phyloP scores from a whole-genome alignment of 164 flowering plant species.

The grape (Vitis vinifera) region DNA sequence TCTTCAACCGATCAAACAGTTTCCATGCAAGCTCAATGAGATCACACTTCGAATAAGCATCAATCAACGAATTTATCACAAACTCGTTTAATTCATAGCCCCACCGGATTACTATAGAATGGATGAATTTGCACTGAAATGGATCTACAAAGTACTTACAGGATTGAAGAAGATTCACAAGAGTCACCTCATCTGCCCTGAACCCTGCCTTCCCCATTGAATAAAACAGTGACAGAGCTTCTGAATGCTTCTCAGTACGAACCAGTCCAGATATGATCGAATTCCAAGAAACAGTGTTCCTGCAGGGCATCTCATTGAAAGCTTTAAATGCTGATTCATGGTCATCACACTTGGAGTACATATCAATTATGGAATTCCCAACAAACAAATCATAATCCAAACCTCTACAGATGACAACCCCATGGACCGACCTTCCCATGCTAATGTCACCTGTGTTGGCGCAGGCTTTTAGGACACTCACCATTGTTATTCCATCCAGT shows the following conservation, averaged over 20 bases:
- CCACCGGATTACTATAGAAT: constrained; percentile 42
- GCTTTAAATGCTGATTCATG: constrained; percentile 44
- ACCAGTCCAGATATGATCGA: constrained; percentile 71
- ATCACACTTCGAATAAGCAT: constrained; percentile 65
- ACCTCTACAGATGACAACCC: constrained; percentile 48
- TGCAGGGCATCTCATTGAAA: constrained; percentile 52
- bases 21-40: constrained; percentile 45
- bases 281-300: constrained; percentile 83
- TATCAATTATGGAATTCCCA: constrained; percentile 68
- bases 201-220: constrained; percentile 54
- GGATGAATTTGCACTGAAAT: constrained; percentile 59
- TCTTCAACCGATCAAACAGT: constrained; percentile 40
- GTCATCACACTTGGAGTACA: constrained; percentile 63
- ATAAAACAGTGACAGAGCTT: constrained; percentile 43
- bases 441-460: constrained; percentile 24
- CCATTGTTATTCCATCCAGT: constrained; percentile 57
- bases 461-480: constrained; percentile 67
- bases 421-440: constrained; percentile 50
- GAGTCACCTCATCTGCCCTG: constrained; percentile 58
- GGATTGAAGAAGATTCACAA: constrained; percentile 63
- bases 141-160: constrained; percentile 50
- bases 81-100: constrained; percentile 46
- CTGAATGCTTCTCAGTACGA: constrained; percentile 37
- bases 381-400: constrained; percentile 57
- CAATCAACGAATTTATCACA: constrained; percentile 55